phyloP scores from a whole-genome alignment of 1,284 basidiomycete genomes.

The Malassezia japonica region DNA sequence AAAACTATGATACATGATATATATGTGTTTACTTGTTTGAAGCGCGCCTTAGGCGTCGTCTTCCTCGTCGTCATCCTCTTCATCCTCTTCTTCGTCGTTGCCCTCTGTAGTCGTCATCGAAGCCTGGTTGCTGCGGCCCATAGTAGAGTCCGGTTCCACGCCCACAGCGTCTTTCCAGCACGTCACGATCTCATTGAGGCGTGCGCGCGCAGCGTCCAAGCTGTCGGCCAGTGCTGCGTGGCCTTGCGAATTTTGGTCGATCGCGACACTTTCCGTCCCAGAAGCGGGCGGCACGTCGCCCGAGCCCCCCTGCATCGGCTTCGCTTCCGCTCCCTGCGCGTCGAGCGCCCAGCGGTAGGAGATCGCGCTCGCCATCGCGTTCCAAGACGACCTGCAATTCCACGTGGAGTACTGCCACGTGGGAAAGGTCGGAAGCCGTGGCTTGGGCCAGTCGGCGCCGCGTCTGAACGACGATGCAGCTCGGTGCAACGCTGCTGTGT shows the following conservation, averaged over 20 bases:
- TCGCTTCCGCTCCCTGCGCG: neutral
- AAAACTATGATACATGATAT: neutral
- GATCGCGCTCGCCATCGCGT: neutral
- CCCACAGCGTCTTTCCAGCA: slow-evolving; percentile 18
- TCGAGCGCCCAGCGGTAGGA: slow-evolving; percentile 6
- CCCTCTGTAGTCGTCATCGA: neutral
- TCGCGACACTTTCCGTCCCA: too few relatives aligned
- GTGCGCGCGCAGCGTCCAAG: slow-evolving; percentile 3
- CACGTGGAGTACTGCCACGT: slow-evolving; percentile 9
- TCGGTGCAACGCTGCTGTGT: slow-evolving; percentile 3
- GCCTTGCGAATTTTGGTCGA: neutral
- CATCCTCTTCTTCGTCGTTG: neutral
- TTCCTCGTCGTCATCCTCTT: neutral
- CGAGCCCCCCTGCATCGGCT: neutral
- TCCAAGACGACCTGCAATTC: neutral
- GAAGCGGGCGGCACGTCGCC: too few relatives aligned
- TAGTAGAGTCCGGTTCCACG: slow-evolving; percentile 8
- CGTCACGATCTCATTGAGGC: slow-evolving; percentile 10
- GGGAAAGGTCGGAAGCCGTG: neutral
- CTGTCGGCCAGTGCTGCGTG: slow-evolving; percentile 2
- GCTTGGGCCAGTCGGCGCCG: neutral
- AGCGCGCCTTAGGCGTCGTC: too few relatives aligned
- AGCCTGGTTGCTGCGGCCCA: slow-evolving; percentile 11
- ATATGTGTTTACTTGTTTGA: neutral
- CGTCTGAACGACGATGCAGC: slow-evolving; percentile 6